These are phyloP conservation scores for Raphidocelis subcapitata DNA, from an alignment of 139 green algal species.

Conservation along the genomic window DNA sequence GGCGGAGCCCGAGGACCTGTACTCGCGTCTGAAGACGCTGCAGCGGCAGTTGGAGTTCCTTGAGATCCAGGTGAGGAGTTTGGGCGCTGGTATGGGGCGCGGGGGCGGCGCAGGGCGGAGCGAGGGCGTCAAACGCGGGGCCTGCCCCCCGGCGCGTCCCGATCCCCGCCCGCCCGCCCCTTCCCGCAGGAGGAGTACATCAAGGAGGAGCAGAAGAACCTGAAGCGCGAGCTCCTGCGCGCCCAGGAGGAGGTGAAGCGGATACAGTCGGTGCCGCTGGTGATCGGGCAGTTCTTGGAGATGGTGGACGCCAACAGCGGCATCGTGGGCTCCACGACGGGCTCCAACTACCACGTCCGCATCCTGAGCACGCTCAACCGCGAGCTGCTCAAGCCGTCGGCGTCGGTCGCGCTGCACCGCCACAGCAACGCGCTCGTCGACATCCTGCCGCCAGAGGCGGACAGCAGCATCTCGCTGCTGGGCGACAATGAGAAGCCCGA, in stretches of 20 bases:
- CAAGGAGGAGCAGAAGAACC: constrained; percentile 98
- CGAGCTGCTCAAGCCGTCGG: constrained; percentile 95
- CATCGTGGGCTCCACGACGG: constrained; percentile 98
- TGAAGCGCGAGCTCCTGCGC: constrained; percentile 97
- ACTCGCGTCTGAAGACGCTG: constrained; percentile 89
- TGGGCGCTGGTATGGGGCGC: too few relatives aligned
- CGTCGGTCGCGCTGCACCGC: constrained; percentile 93
- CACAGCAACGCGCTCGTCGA: constrained; percentile 99
- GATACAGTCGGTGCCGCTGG: constrained; percentile 96
- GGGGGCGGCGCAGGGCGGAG: too few relatives aligned
- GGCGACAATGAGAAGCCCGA: constrained; percentile 90
- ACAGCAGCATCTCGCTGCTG: constrained; percentile 96
- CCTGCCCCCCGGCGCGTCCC: too few relatives aligned
- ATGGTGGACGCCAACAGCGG: constrained; percentile 96
- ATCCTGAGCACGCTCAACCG: constrained; percentile 97
- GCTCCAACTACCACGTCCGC: constrained; percentile 88
- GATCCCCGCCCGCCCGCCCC: neutral
- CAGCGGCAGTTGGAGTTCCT: constrained; percentile 96
- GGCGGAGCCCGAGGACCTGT: constrained; percentile 69
- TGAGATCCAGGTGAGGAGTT: constrained; percentile 86
- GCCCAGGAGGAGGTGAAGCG: constrained; percentile 99
- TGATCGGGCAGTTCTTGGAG: constrained; percentile 99
- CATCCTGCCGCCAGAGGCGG: constrained; percentile 97
- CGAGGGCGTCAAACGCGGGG: too few relatives aligned
- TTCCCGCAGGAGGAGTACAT: constrained; percentile 94